Conservation (phyloP, 1,284 basidiomycete genomes). For the Marasmius oreades region DNA sequence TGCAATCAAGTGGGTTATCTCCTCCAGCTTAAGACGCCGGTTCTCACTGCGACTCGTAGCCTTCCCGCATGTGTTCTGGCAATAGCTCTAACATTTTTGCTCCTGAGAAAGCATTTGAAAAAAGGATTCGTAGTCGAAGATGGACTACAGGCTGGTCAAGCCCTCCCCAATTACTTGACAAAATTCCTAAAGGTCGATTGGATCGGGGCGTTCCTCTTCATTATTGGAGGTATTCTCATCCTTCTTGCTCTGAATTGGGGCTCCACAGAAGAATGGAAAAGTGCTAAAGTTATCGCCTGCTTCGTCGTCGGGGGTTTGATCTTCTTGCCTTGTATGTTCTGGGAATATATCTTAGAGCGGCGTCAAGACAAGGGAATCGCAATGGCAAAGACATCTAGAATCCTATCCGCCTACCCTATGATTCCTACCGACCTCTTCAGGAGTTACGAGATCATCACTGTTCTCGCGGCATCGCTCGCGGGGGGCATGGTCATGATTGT, state of each 20-base stretch:
- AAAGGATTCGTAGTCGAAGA: slow-evolving; percentile 17
- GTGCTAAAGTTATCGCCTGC: slow-evolving; percentile 30
- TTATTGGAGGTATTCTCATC: slow-evolving; percentile 31
- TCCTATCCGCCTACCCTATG: slow-evolving; percentile 26
- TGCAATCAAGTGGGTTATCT: slow-evolving; percentile 43
- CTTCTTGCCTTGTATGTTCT: slow-evolving; percentile 32
- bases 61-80: slow-evolving; percentile 27
- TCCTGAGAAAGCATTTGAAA: slow-evolving; percentile 34
- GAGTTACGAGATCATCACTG: slow-evolving; percentile 18
- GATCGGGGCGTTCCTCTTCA: slow-evolving; percentile 41
- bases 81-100: slow-evolving; percentile 37
- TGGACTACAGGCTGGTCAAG: slow-evolving; percentile 11
- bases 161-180: slow-evolving; percentile 25
- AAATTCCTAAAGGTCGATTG: slow-evolving; percentile 41
- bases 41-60: slow-evolving; percentile 9
- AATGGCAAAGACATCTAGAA: slow-evolving; percentile 8
- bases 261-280: slow-evolving; percentile 30
- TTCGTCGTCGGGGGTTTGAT: slow-evolving; percentile 35
- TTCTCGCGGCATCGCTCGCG: slow-evolving; percentile 35
- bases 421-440: slow-evolving; percentile 8
- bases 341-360: slow-evolving; percentile 38
- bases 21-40: neutral
- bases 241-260: slow-evolving; percentile 39
- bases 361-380: slow-evolving; percentile 11
- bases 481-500: slow-evolving; percentile 48